Conservation (phyloP, 768 basidiomycete species). For the Grammothele lineata region DNA sequence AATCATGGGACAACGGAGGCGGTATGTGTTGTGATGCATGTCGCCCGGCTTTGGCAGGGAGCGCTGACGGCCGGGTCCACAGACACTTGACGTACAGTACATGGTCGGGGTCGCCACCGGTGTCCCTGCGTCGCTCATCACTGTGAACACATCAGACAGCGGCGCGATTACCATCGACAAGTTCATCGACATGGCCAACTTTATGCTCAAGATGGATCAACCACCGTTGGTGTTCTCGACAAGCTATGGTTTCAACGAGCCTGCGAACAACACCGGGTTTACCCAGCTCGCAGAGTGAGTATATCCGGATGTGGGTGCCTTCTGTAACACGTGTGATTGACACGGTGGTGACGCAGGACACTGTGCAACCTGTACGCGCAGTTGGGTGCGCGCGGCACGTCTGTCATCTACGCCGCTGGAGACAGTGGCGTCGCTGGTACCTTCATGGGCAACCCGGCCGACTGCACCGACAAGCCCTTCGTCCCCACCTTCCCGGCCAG, state of each 20-base stretch:
- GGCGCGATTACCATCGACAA: constrained; percentile 22
- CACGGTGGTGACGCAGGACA: no score
- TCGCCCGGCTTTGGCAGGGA: no score
- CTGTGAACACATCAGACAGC: no score
- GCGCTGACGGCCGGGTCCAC: no score
- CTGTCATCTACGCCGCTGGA: constrained; percentile 22
- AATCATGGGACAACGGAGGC: constrained; percentile 28
- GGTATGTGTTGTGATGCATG: no score
- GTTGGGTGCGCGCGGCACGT: constrained; percentile 26
- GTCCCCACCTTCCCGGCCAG: constrained; percentile 18
- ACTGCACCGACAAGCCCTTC: constrained; percentile 6
- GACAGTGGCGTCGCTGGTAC: constrained; percentile 24
- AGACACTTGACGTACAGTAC: constrained; percentile 32
- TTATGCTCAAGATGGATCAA: constrained; percentile 14
- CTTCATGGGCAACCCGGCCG: constrained; percentile 7
- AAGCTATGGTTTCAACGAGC: constrained; percentile 24
- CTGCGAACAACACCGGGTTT: constrained; percentile 7
- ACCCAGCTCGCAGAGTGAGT: constrained; percentile 24
- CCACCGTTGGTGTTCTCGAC: constrained; percentile 29
- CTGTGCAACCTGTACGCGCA: constrained; percentile 27
- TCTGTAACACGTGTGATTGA: neutral
- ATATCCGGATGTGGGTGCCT: neutral
- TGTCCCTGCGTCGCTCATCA: constrained; percentile 28
- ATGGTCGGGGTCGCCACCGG: constrained; percentile 28
- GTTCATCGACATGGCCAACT: constrained; percentile 27